Base-by-base conservation (phyloP, 306 rosid genomes). In the Dalbergia oliveri region DNA sequence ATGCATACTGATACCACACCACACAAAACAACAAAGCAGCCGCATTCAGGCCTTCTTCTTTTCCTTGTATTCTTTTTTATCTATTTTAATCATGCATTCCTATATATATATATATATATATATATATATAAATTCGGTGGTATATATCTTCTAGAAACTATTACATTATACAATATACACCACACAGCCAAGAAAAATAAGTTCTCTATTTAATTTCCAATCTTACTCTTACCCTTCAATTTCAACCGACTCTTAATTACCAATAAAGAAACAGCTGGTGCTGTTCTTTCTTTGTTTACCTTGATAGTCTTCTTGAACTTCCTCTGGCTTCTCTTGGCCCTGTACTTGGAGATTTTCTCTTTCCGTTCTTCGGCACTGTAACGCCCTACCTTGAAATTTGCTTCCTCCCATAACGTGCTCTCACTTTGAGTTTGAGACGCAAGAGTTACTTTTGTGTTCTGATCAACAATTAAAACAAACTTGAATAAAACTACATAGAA, bases 261-360 rank as follows among this genome's bases (percentile, higher is more conserved):
- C 39, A 44, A 50, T 44, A 56, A 31, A 61, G 59, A 44, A 61
- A 26, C 21, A 59, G n/a, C 54, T 5, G 4, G 1, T 47, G 51
- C 51, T 21, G 1, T 26, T 26, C 2, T 26, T 26, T 37, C 8
- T 54, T 15, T 31, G 3, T 19, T 8, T 83, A 91, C 98, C 98
- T 93, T 93, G 26, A 93, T 91, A 19, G 91, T 93, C 85, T 91
- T 93, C 87, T 90, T 91, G 89, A 90, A 93, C 89, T 93, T 93
- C 78, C 98, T 93, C 85, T 87, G 94, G 39, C 87, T 82, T 87
- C 97, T 84, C 71, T 91, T 93, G 16, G 97, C 97, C 87, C 89
- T 91, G 92, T 93, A 93, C 76, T 86, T 93, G 0, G 94, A 93
- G 63, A 93, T 93, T 84, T 60, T 91, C 37, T 91, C 91, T 66